These are phyloP conservation scores for Sporothrix pallida DNA, from an alignment of 2,329 filamentous ascomycete species.

Conservation along the genomic window DNA sequence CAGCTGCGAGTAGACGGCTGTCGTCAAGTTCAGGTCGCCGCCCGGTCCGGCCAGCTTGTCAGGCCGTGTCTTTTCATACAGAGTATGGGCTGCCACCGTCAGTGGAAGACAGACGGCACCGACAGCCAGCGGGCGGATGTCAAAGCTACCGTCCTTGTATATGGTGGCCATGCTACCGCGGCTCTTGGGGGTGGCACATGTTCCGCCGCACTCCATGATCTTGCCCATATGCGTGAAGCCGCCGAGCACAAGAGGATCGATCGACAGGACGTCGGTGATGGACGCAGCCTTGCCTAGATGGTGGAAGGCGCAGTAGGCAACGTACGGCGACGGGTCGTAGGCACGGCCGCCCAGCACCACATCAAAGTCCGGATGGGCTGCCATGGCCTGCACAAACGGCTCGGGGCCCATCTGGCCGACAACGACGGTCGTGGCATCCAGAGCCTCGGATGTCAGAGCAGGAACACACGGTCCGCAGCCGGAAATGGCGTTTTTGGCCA, in stretches of 20 bases:
- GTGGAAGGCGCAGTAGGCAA: constrained; percentile 43
- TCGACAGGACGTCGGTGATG: neutral
- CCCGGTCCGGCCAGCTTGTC: constrained; percentile 58
- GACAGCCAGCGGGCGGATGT: constrained; percentile 51
- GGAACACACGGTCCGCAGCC: constrained; percentile 22
- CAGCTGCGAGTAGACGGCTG: constrained; percentile 51
- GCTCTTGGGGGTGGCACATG: constrained; percentile 56
- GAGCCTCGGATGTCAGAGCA: neutral
- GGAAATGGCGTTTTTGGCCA: neutral
- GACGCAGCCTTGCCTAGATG: constrained; percentile 26
- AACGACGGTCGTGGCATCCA: neutral
- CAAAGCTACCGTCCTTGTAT: constrained; percentile 50
- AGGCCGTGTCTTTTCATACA: constrained; percentile 61
- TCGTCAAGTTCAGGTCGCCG: constrained; percentile 51
- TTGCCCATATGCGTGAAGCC: constrained; percentile 60
- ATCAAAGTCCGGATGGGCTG: constrained; percentile 49
- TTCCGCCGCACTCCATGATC: constrained; percentile 59
- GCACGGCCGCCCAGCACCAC: constrained; percentile 56
- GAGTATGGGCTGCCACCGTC: constrained; percentile 58
- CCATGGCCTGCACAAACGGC: constrained; percentile 34
- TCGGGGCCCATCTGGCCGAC: constrained; percentile 42
- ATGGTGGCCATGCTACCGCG: constrained; percentile 50
- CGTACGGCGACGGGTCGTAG: constrained; percentile 51
- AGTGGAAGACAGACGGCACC: constrained; percentile 52
- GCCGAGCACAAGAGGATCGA: constrained; percentile 39